Evolutionary conservation across 352 stramenopile genomes (phyloP).

Genomic region (Pythium aristosporum): DNA sequence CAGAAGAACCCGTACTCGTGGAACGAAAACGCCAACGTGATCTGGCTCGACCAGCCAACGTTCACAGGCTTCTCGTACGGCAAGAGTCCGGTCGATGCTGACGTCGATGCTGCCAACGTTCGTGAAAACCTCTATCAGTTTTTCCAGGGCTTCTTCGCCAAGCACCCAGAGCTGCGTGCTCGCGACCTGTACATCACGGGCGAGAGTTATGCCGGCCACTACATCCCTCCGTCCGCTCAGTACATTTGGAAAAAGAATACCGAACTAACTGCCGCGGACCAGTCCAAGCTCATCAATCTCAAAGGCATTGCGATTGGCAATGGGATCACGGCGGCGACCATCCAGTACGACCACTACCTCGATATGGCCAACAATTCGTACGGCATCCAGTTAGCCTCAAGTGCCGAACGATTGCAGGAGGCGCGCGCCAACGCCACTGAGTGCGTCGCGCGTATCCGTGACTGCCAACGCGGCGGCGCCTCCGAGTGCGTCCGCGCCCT

Average conservation of each 20-base stretch:
- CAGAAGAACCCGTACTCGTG: conserved; percentile 28
- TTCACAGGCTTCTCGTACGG: conserved; percentile 42
- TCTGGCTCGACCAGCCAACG: conserved; percentile 48
- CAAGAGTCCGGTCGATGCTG: conserved; percentile 19
- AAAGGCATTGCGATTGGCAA: conserved; percentile 72
- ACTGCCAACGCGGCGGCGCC: background rate
- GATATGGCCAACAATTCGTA: conserved; percentile 66
- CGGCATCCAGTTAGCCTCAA: conserved; percentile 44
- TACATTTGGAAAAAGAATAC: conserved; percentile 39
- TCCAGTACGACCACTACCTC: conserved; percentile 35
- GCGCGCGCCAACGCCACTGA: conserved; percentile 15
- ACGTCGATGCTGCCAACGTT: conserved; percentile 37
- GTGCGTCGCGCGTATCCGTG: background rate
- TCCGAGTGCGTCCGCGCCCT: conserved; percentile 27
- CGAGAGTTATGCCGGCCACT: conserved; percentile 64
- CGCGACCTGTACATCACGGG: conserved; percentile 51
- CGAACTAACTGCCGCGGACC: conserved; percentile 24
- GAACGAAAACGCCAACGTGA: conserved; percentile 48
- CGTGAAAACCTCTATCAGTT: conserved; percentile 52
- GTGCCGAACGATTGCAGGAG: conserved; percentile 40
- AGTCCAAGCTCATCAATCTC: conserved; percentile 44
- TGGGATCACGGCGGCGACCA: conserved; percentile 46
- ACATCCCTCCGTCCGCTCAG: conserved; percentile 40
- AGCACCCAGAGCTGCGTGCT: conserved; percentile 39
- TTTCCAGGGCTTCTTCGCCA: conserved; percentile 47